Conservation (phyloP, 441 rosid genomes). For the Corymbia calophylla region DNA sequence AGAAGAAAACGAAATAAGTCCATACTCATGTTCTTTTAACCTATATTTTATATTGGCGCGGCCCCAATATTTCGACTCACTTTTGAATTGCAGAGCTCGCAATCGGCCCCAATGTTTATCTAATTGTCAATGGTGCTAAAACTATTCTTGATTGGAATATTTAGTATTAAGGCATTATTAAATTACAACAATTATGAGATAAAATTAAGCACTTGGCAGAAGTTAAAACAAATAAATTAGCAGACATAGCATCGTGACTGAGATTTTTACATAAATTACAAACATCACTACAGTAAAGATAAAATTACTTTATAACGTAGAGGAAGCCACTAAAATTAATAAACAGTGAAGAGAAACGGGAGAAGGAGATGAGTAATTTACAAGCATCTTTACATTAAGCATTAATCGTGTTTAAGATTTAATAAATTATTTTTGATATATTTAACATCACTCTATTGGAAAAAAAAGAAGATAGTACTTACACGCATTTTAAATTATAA, state of each 20-base stretch:
- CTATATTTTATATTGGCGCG: background rate
- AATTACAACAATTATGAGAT: background rate
- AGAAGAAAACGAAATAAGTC: background rate
- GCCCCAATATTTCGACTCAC: background rate
- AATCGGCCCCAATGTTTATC: background rate
- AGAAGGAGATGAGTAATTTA: background rate
- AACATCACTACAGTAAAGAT: background rate
- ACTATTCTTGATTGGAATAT: background rate
- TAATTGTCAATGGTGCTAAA: background rate
- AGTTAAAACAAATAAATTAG: background rate
- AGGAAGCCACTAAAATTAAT: background rate
- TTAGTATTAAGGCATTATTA: too few species aligned
- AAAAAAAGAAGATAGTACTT: background rate
- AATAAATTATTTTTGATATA: background rate
- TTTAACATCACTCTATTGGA: background rate
- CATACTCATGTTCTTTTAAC: background rate
- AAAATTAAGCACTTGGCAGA: background rate
- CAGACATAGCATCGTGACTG: background rate
- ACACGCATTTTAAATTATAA: background rate
- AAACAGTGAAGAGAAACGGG: background rate
- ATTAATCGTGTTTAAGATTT: background rate
- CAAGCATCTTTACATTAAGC: background rate
- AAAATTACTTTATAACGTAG: background rate
- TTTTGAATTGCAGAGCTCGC: background rate
- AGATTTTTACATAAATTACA: background rate